phyloP scores from a whole-genome alignment of 164 flowering plant genomes.

The Vitis riparia region DNA sequence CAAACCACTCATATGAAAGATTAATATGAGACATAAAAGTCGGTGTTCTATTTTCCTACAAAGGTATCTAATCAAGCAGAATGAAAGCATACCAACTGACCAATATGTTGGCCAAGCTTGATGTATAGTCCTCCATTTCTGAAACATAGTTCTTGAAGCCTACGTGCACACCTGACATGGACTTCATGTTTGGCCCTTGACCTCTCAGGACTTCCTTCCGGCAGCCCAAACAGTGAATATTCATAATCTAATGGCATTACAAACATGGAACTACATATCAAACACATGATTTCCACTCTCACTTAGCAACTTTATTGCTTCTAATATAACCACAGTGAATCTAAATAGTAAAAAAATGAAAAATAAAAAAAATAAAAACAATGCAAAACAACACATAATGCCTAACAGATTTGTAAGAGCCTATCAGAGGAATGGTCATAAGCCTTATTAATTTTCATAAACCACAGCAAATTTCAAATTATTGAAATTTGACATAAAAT shows the following conservation, averaged over 20 bases:
- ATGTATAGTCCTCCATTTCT: slow-evolving; percentile 96
- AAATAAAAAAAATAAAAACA: too few relatives aligned
- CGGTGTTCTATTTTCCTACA: background rate
- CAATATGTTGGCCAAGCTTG: slow-evolving; percentile 92
- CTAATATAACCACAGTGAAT: too few relatives aligned
- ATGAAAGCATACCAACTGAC: slow-evolving; percentile 75
- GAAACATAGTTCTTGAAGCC: slow-evolving; percentile 84
- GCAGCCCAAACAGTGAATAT: slow-evolving; percentile 77
- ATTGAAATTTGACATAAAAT: too few relatives aligned
- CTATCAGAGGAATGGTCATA: too few relatives aligned
- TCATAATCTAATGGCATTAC: slow-evolving; percentile 63
- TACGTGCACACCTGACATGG: slow-evolving; percentile 74
- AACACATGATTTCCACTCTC: background rate
- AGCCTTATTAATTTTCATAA: too few relatives aligned
- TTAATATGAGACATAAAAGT: background rate
- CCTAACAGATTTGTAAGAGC: too few relatives aligned
- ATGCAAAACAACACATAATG: too few relatives aligned
- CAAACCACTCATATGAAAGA: background rate
- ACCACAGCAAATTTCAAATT: too few relatives aligned
- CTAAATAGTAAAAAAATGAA: too few relatives aligned
- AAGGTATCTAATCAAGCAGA: slow-evolving; percentile 1
- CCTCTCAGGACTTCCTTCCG: slow-evolving; percentile 79
- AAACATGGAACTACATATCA: slow-evolving; percentile 1
- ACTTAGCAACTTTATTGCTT: too few relatives aligned
- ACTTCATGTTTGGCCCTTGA: slow-evolving; percentile 70